phyloP scores from a whole-genome alignment of 768 basidiomycete species.

The Mycena polygramma region DNA sequence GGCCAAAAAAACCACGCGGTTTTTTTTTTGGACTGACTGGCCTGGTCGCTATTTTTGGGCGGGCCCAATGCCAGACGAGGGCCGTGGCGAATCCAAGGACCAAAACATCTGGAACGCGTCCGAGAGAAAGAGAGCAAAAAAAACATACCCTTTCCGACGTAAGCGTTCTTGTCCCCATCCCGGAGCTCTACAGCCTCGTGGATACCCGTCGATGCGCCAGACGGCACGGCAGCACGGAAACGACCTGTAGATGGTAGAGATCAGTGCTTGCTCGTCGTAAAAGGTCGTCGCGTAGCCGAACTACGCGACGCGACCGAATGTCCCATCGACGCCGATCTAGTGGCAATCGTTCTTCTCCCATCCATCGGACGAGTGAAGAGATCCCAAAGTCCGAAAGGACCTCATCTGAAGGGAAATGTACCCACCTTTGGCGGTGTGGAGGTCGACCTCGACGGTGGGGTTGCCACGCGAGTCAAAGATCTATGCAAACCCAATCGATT shows the following conservation, averaged over 20 bases:
- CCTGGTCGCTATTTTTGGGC: too few relatives aligned
- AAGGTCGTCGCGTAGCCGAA: conserved; percentile 19
- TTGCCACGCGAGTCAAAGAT: conserved; percentile 99
- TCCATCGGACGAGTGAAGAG: background rate
- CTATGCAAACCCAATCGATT: conserved; percentile 56
- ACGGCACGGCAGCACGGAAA: conserved; percentile 95
- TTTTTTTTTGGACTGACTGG: too few relatives aligned
- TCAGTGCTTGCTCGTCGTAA: conserved; percentile 11
- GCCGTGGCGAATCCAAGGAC: too few relatives aligned
- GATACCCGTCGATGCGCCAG: conserved; percentile 97
- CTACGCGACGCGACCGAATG: conserved; percentile 18
- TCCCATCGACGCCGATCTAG: conserved; percentile 19
- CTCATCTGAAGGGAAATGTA: background rate
- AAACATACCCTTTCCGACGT: conserved; percentile 92
- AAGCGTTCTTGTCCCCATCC: conserved; percentile 92
- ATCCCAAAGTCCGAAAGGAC: background rate
- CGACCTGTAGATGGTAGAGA: conserved; percentile 66
- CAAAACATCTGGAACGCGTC: too few relatives aligned
- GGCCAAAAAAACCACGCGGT: too few relatives aligned
- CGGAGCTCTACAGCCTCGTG: conserved; percentile 99
- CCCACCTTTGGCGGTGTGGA: conserved; percentile 88
- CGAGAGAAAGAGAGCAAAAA: background rate
- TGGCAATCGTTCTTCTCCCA: background rate
- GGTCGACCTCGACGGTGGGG: conserved; percentile 96
- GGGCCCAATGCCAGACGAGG: too few relatives aligned